These are phyloP conservation scores for Candida mattraensis DNA, from an alignment of 805 yeast genomes.

Conservation along the genomic window DNA sequence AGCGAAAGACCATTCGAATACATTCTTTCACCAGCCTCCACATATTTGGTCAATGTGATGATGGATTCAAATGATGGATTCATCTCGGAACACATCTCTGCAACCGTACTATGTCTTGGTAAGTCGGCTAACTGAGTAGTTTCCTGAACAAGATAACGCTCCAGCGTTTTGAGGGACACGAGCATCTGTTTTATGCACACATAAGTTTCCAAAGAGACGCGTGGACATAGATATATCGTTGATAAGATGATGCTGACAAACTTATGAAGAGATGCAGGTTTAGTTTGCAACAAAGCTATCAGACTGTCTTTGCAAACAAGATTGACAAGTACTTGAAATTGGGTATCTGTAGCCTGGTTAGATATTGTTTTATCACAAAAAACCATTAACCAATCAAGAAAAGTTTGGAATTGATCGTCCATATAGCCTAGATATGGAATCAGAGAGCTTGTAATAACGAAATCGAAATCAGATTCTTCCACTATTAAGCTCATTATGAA, in stretches of 20 bases:
- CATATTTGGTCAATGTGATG: conserved; percentile 17
- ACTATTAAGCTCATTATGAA: conserved; percentile 18
- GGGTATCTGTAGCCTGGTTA: too few species aligned
- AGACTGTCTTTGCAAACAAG: conserved; percentile 25
- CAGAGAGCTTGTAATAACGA: background rate
- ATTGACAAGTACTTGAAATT: conserved; percentile 17
- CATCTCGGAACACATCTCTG: conserved; percentile 4
- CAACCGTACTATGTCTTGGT: background rate
- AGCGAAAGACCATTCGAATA: conserved; percentile 28
- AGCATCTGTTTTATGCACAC: conserved; percentile 30
- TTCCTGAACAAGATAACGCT: conserved; percentile 2
- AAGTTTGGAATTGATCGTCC: conserved; percentile 3
- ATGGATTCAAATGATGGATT: conserved; percentile 20
- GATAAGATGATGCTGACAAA: conserved; percentile 24
- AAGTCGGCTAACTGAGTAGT: background rate
- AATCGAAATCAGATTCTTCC: conserved; percentile 1
- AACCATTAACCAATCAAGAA: conserved; percentile 15
- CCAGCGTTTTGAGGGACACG: conserved; percentile 15
- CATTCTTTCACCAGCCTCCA: conserved; percentile 31
- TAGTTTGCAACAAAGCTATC: conserved; percentile 8
- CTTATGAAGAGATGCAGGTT: conserved; percentile 1
- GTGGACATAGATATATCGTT: conserved; percentile 26
- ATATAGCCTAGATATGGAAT: background rate
- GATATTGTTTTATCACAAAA: too few species aligned
- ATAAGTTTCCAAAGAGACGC: conserved; percentile 25